Evolutionary conservation across 2,329 filamentous ascomycete species (phyloP), one percentile per base, ranked within the genome.

Genomic region (Verticillium nonalfalfae): DNA sequence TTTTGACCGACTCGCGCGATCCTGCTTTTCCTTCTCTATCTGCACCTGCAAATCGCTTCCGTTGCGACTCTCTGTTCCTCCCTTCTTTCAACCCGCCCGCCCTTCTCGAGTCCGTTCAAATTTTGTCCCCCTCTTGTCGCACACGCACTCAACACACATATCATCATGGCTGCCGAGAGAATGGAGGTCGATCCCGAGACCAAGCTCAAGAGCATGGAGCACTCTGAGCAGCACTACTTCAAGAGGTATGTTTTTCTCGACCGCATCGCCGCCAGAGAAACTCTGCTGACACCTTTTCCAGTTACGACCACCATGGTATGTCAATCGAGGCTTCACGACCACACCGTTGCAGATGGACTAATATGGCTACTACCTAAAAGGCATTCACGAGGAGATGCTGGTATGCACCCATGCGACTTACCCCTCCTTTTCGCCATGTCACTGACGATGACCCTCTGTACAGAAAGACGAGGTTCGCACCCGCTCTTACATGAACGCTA

Each of bases 401-500:
- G 92, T 96, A 81, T 62, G 63, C 67, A 64, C 63, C 59, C 56
- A 31, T 31, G 26, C 15, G 40, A 34, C 10, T 35, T 50, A 31
- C 38, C 33, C 40, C 57, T 50, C 55, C 56, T 31, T 52, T 52
- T 10, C 31, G 56, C 59, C 21, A 33, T 50, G 39, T 56, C 33
- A 21, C 54, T 56, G 13, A 56, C 54, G 33, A 10, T 56, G 26
- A 14, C 15, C n/a, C 15, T 58, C 45, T 1, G 36, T 72, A 64
- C 73, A 97, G 91, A 98, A 97, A 89, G 95, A 99, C 79, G 95
- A 99, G 78, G 93, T 99, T 64, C 92, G 95, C 68, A 99, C 95
- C 61, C 86, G 88, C 75, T 96, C 93, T 64, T 99, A 99, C 83
- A 94, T 96, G 83, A 94, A 98, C 76, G 87, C 95, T 58, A 98